Percentiles rank a stretch among this genome's conserved stretches.
These are phyloP conservation scores for Thecaphora frezii DNA, from an alignment of 1,284 basidiomycete genomes.

Conservation along the genomic window DNA sequence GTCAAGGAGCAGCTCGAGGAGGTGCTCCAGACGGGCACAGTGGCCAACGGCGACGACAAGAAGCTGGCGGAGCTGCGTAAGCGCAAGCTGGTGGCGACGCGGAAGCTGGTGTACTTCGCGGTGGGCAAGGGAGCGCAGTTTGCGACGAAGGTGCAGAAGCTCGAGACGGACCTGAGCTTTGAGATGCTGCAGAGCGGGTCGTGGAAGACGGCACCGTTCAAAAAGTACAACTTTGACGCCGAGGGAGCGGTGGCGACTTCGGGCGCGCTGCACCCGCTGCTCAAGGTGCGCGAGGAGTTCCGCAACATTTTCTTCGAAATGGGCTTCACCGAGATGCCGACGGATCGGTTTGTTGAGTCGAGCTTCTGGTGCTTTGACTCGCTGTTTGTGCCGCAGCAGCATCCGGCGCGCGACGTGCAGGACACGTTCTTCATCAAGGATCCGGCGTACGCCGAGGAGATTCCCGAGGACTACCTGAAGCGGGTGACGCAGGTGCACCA, in stretches of 20 bases:
- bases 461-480: conserved; percentile 83
- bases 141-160: conserved; percentile 88
- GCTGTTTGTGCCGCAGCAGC: conserved; percentile 97
- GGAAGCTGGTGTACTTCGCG: conserved; percentile 89
- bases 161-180: conserved; percentile 94
- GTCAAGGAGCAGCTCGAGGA: conserved; percentile 72
- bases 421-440: conserved; percentile 99
- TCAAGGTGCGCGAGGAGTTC: conserved; percentile 98
- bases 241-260: conserved; percentile 84
- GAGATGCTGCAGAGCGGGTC: conserved; percentile 80
- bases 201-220: conserved; percentile 67
- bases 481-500: conserved; percentile 87
- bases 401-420: conserved; percentile 95
- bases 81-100: conserved; percentile 72
- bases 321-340: conserved; percentile 99
- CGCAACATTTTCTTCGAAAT: conserved; percentile 98
- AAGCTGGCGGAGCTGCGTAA: conserved; percentile 69
- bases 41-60: conserved; percentile 64
- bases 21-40: conserved; percentile 72
- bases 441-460: conserved; percentile 74
- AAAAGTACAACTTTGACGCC: conserved; percentile 99
- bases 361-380: conserved; percentile 99
- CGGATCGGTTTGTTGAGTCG: conserved; percentile 94
- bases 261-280: conserved; percentile 89
- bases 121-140: conserved; percentile 84